Evolutionary conservation across 2,329 filamentous ascomycete species (phyloP).

Genomic region (Aureobasidium sp.): DNA sequence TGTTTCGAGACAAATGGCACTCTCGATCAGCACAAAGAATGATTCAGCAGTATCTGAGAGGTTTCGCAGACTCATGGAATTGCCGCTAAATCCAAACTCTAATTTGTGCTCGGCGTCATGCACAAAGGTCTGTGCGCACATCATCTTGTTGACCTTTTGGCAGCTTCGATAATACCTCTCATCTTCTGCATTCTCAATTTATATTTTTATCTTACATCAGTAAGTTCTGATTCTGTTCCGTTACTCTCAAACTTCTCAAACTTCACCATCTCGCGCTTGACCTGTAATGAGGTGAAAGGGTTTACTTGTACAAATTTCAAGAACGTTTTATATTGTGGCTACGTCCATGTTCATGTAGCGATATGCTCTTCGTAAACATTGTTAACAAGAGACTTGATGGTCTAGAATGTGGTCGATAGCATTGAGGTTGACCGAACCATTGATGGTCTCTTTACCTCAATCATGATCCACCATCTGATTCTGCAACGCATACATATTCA

Average conservation of each 20-base stretch:
- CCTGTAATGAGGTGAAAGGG: background rate
- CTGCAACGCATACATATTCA: background rate
- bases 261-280: background rate
- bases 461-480: background rate
- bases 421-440: too few relatives aligned
- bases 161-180: background rate
- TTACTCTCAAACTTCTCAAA: background rate
- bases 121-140: background rate
- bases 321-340: background rate
- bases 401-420: too few relatives aligned
- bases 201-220: background rate
- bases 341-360: background rate
- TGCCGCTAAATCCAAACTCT: background rate
- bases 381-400: too few relatives aligned
- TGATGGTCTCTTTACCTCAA: background rate
- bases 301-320: background rate
- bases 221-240: background rate
- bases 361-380: background rate
- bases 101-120: conserved; percentile 1
- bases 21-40: background rate
- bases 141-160: background rate
- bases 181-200: background rate
- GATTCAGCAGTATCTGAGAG: background rate
- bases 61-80: conserved; percentile 7
- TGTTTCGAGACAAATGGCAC: background rate